phyloP scores from a whole-genome alignment of 805 yeast species.

The Clavispora phyllophila region DNA sequence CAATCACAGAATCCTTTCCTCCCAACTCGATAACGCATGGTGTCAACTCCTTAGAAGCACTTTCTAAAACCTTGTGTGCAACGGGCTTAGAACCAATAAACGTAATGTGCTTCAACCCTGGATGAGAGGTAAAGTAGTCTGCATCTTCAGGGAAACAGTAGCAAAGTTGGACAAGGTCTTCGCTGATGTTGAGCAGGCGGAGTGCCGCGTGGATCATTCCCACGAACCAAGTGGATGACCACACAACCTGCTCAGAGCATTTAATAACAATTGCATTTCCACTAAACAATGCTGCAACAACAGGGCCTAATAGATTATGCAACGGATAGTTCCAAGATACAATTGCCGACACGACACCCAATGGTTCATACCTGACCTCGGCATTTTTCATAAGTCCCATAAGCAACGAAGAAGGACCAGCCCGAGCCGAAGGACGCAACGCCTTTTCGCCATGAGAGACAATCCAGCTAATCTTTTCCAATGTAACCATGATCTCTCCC shows the following conservation, averaged over 20 bases:
- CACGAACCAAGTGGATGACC: conserved; percentile 84
- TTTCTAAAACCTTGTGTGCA: conserved; percentile 78
- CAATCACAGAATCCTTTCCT: conserved; percentile 90
- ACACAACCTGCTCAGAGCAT: conserved; percentile 92
- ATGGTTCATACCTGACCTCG: conserved; percentile 88
- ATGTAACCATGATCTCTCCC: conserved; percentile 94
- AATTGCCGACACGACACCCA: conserved; percentile 82
- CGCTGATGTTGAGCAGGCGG: conserved; percentile 68
- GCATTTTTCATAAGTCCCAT: conserved; percentile 85
- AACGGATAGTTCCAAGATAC: conserved; percentile 98
- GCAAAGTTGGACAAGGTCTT: conserved; percentile 79
- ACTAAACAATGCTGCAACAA: conserved; percentile 80
- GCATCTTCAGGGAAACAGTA: conserved; percentile 90
- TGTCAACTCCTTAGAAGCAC: conserved; percentile 82
- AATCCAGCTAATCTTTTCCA: conserved; percentile 91
- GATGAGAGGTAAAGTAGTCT: conserved; percentile 78
- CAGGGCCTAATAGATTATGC: conserved; percentile 90
- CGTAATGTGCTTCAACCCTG: conserved; percentile 79
- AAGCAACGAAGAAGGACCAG: conserved; percentile 82
- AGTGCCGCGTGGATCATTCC: conserved; percentile 68
- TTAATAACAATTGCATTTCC: conserved; percentile 91
- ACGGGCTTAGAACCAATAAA: conserved; percentile 96
- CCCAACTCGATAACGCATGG: conserved; percentile 96
- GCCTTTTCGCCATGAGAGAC: conserved; percentile 74
- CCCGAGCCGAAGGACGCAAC: conserved; percentile 65